A percentile compares a stretch with the other conserved stretches of the same genome.
Evolutionary conservation across 2,329 filamentous ascomycete species (phyloP).

Genomic region (Fusarium pseudonygamai): DNA sequence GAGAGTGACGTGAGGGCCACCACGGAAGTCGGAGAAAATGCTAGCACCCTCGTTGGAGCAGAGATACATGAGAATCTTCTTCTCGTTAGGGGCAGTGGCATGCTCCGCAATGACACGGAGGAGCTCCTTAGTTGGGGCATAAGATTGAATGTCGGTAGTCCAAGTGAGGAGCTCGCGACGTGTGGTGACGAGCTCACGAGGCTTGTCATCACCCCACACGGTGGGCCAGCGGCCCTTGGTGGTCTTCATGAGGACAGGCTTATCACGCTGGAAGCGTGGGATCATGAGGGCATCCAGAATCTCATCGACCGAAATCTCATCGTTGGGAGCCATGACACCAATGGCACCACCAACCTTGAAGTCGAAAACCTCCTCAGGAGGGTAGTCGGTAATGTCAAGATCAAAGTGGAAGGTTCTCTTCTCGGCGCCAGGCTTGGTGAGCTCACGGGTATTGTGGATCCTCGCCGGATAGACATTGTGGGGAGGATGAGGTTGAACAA

Average conservation of each 20-base stretch:
- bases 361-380: conserved; percentile 82
- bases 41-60: conserved; percentile 91
- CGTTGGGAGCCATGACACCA: conserved; percentile 90
- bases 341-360: conserved; percentile 98
- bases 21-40: conserved; percentile 93
- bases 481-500: conserved; percentile 93
- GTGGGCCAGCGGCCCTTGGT: conserved; percentile 91
- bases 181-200: conserved; percentile 88
- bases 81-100: conserved; percentile 81
- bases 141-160: conserved; percentile 94
- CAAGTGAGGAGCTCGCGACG: conserved; percentile 92
- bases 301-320: conserved; percentile 78
- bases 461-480: conserved; percentile 93
- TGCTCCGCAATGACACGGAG: conserved; percentile 88
- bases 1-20: conserved; percentile 85
- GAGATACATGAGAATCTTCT: conserved; percentile 86
- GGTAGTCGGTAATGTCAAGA: conserved; percentile 94
- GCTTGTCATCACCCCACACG: conserved; percentile 92
- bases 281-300: conserved; percentile 84
- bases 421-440: conserved; percentile 88
- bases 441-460: conserved; percentile 82
- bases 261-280: conserved; percentile 84
- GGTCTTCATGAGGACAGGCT: conserved; percentile 82
- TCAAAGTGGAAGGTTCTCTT: conserved; percentile 99
- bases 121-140: conserved; percentile 87